phyloP scores from a whole-genome alignment of 148 eudicot species.

The Chenopodium quinoa region DNA sequence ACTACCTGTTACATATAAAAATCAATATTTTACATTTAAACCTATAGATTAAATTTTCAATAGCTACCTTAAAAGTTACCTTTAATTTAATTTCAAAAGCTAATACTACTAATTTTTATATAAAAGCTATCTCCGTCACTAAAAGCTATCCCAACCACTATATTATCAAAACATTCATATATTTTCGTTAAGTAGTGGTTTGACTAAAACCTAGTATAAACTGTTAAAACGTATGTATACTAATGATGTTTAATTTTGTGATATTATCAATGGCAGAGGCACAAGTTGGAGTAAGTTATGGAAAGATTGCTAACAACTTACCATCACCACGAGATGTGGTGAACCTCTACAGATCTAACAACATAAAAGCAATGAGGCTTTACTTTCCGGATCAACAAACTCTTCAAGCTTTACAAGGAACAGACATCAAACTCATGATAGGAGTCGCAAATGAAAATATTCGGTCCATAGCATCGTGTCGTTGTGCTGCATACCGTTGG shows the following conservation, averaged over 20 bases:
- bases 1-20: no score
- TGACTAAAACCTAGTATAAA: no score
- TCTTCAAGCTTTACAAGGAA: conserved; percentile 26
- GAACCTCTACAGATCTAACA: conserved; percentile 21
- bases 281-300: conserved; percentile 17
- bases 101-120: no score
- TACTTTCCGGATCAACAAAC: conserved; percentile 21
- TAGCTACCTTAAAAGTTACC: no score
- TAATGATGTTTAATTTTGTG: not conserved
- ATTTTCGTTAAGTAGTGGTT: no score
- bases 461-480: conserved; percentile 13
- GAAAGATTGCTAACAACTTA: conserved; percentile 6
- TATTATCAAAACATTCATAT: no score
- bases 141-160: no score
- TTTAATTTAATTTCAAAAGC: no score
- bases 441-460: conserved; percentile 20
- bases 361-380: conserved; percentile 32
- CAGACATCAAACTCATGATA: conserved; percentile 21
- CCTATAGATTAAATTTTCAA: no score
- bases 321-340: conserved; percentile 18
- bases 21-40: no score
- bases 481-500: conserved; percentile 11
- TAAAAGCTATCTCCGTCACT: no score
- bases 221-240: not conserved
- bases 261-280: conserved; percentile 5